Conservation (phyloP, 306 rosid genomes). For the Dicorynia guianensis region DNA sequence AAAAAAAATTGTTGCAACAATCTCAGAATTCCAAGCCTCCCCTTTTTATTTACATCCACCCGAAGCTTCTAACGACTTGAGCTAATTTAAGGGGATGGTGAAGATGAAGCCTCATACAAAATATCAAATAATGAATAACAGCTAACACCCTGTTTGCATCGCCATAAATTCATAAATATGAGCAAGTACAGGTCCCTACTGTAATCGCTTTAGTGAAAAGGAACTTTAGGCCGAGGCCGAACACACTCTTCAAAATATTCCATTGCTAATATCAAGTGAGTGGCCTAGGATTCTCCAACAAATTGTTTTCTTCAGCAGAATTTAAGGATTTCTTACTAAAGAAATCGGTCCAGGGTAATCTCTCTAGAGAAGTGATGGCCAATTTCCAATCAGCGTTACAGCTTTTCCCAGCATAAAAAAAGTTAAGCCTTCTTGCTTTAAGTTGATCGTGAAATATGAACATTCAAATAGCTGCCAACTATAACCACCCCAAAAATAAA, state of each 20-base stretch:
- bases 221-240: not conserved
- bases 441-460: slow-evolving; percentile 6
- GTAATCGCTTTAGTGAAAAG: too few relatives aligned
- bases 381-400: not conserved
- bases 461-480: not conserved
- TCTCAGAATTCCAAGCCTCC: too few relatives aligned
- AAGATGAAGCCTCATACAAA: too few relatives aligned
- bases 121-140: too few relatives aligned
- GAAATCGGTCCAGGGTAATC: not conserved
- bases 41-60: too few relatives aligned
- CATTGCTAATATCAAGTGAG: not conserved
- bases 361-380: not conserved
- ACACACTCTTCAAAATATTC: slow-evolving; percentile 23
- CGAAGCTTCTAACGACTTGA: too few relatives aligned
- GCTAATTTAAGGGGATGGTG: too few relatives aligned
- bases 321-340: slow-evolving; percentile 21
- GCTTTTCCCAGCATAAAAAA: not conserved
- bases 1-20: too few relatives aligned
- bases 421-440: not conserved
- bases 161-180: too few relatives aligned
- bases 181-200: not conserved
- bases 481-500: slow-evolving; percentile 22
- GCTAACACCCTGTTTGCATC: too few relatives aligned
- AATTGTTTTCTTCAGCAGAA: slow-evolving; percentile 8
- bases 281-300: slow-evolving; percentile 1